Evolutionary conservation across 305 asterid genomes (phyloP), one percentile per base, ranked within the genome.

Genomic region (Solanum hybrid): DNA sequence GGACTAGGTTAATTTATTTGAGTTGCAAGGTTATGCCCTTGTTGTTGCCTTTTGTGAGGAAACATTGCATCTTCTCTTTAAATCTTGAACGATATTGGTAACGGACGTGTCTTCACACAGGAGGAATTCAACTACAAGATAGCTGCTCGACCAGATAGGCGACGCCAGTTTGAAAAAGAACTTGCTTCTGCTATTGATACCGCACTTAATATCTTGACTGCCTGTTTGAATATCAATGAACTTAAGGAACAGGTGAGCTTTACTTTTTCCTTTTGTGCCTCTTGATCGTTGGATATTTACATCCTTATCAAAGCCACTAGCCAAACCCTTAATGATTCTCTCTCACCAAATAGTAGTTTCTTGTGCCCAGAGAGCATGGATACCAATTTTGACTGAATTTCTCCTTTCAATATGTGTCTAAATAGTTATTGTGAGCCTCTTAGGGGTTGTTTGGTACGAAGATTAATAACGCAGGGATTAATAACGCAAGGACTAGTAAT

Each of bases 91-190:
- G 13, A 88, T 77, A 76, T 88, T 90, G 87, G 90, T 83, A 40
- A 46, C 31, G 20, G n/a, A 6, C 42, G 29, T 86, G 36, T 87
- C 75, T 73, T 90, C 84, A 37, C 89, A 89, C 98, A 98, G 99
- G 99, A 98, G 96, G 95, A 93, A 90, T 95, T 94, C 94, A 98
- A 98, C 95, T 96, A 97, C 94, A 97, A 97, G 94, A 98, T 98
- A 92, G 95, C 99, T 71, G 98, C 95, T 79, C 98, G 99, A 81
- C 99, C 98, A 91, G 99, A 98, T 90, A 95, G 99, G 92, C 98
- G 99, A 37, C 98, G 99, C 88, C 94, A 90, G 89, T 96, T 98
- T 35, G 99, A 97, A 93, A 91, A 94, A 74, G 99, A 98, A 92
- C 98, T 98, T 89, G 95, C 96, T 90, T 96, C 97, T 37, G 95